Percentiles rank a stretch among this genome's conserved stretches.
phyloP scores from a whole-genome alignment of 768 basidiomycete genomes.

The Filobasidium floriforme region DNA sequence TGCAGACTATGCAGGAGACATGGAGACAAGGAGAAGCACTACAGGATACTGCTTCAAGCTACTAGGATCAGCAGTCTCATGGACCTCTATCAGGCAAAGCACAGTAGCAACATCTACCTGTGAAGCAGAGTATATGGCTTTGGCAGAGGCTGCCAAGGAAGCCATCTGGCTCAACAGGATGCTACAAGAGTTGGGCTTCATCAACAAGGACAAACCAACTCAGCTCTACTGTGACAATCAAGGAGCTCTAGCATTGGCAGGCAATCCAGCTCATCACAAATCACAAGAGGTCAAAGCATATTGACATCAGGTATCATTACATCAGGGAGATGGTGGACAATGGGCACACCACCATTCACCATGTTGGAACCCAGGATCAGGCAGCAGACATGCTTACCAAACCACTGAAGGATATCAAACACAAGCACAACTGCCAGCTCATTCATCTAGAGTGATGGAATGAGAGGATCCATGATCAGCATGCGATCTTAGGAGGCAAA shows the following conservation, averaged over 20 bases:
- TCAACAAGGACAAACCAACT: not conserved
- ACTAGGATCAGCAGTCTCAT: slow-evolving; percentile 44
- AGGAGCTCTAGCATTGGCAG: slow-evolving; percentile 27
- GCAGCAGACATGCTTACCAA: slow-evolving; percentile 6
- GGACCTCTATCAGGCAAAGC: slow-evolving; percentile 46
- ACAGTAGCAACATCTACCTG: slow-evolving; percentile 46
- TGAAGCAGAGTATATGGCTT: slow-evolving; percentile 51
- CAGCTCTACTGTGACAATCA: slow-evolving; percentile 5
- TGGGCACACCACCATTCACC: not conserved
- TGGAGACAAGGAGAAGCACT: slow-evolving; percentile 28
- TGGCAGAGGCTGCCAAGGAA: slow-evolving; percentile 37
- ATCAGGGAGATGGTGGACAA: slow-evolving; percentile 39
- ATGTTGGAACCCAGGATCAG: not conserved
- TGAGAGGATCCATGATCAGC: not conserved
- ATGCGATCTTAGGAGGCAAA: slow-evolving; percentile 3
- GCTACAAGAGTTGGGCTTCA: slow-evolving; percentile 7
- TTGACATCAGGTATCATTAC: slow-evolving; percentile 47
- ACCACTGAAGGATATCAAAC: slow-evolving; percentile 2
- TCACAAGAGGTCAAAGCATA: slow-evolving; percentile 47
- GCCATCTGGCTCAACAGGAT: slow-evolving; percentile 11
- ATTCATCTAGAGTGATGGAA: slow-evolving; percentile 1
- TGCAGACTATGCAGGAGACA: slow-evolving; percentile 41
- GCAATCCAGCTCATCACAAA: slow-evolving; percentile 46
- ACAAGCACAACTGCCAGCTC: slow-evolving; percentile 3
- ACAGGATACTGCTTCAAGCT: slow-evolving; percentile 46